phyloP scores from a whole-genome alignment of 495 filamentous ascomycete species.

The Aspergillus nidulans region DNA sequence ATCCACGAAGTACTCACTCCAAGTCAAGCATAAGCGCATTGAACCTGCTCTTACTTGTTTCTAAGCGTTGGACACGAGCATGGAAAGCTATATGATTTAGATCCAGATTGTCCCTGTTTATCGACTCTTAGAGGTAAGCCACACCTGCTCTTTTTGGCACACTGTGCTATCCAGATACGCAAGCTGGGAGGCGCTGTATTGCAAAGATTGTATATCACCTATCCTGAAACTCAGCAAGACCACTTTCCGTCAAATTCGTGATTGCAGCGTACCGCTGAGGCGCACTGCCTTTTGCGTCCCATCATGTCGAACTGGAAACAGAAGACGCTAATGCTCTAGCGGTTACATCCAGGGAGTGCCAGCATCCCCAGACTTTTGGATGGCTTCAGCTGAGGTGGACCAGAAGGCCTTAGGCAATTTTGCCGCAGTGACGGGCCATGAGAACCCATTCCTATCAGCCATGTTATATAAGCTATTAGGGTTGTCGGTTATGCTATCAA shows the following conservation, averaged over 20 bases:
- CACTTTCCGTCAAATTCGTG: not conserved
- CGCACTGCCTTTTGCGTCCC: not conserved
- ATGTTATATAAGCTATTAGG: slow-evolving; percentile 88
- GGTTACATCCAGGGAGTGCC: slow-evolving; percentile 18
- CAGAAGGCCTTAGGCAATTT: slow-evolving; percentile 91
- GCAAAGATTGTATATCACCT: not conserved
- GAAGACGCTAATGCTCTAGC: slow-evolving; percentile 14
- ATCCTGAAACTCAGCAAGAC: not conserved
- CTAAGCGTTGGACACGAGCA: slow-evolving; percentile 30
- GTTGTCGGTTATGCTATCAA: slow-evolving; percentile 81
- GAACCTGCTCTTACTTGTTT: not conserved
- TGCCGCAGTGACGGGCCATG: slow-evolving; percentile 65
- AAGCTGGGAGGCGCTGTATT: not conserved
- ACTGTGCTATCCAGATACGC: not conserved
- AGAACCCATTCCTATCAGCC: slow-evolving; percentile 70
- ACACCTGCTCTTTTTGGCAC: slow-evolving; percentile 9
- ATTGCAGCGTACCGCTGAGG: not conserved
- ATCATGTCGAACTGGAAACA: slow-evolving; percentile 3
- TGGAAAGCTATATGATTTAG: slow-evolving; percentile 31
- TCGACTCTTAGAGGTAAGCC: slow-evolving; percentile 27
- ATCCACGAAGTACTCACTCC: not conserved
- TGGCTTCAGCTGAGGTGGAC: slow-evolving; percentile 95
- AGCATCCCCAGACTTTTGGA: slow-evolving; percentile 45
- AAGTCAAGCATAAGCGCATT: slow-evolving; percentile 5
- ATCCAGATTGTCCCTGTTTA: slow-evolving; percentile 16